Conservation (phyloP, 345 rosid species). For the Bruguiera gymnorhiza region DNA sequence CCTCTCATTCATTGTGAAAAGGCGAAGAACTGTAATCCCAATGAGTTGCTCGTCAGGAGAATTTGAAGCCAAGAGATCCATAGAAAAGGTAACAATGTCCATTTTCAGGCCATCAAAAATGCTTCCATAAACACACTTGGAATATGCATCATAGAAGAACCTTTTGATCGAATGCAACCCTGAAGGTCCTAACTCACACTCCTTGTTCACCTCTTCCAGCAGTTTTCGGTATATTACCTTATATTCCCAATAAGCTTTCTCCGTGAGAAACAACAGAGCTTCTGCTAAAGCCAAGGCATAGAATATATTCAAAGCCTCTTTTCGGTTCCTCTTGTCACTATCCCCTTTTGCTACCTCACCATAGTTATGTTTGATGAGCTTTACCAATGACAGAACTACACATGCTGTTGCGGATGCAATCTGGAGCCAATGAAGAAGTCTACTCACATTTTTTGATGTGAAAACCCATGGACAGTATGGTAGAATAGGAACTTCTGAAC, state of each 20-base stretch:
- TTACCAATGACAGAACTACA: conserved; percentile 64
- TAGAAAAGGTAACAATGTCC: conserved; percentile 76
- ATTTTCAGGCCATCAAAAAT: conserved; percentile 85
- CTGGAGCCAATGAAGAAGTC: conserved; percentile 83
- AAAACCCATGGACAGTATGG: conserved; percentile 72
- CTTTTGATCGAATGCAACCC: conserved; percentile 63
- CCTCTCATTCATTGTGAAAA: conserved; percentile 37
- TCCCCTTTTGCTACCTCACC: conserved; percentile 68
- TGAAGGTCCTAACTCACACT: conserved; percentile 62
- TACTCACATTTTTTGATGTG: conserved; percentile 62
- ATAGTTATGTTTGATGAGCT: conserved; percentile 66
- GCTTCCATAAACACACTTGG: conserved; percentile 73
- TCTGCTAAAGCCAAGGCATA: conserved; percentile 79
- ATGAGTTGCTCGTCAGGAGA: conserved; percentile 86
- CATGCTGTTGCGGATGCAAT: conserved; percentile 73
- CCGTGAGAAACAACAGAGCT: conserved; percentile 72
- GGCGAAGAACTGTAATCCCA: conserved; percentile 64
- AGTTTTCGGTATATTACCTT: conserved; percentile 46
- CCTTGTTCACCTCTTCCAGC: conserved; percentile 64
- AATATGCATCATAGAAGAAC: conserved; percentile 87
- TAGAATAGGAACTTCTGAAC: conserved; percentile 73
- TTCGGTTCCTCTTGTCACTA: conserved; percentile 63
- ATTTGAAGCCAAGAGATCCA: conserved; percentile 64
- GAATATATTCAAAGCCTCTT: conserved; percentile 66
- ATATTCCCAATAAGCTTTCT: conserved; percentile 85